Evolutionary conservation across 1,284 basidiomycete genomes (phyloP).

Genomic region (Uromyces viciae-fabae): DNA sequence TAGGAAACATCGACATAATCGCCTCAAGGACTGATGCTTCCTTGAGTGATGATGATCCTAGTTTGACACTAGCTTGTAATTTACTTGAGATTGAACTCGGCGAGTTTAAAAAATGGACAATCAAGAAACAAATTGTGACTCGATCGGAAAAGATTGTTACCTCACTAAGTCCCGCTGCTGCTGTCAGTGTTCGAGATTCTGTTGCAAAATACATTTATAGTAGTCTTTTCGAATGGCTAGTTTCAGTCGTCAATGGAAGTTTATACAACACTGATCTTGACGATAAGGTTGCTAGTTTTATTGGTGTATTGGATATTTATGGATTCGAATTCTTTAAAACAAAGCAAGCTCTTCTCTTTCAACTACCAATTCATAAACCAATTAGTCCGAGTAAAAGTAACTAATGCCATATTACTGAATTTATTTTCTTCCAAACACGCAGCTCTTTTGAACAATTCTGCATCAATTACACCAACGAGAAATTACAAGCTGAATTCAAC

Average conservation of each 20-base stretch:
- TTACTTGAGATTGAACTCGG: slow-evolving; percentile 82
- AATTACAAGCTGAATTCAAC: slow-evolving; percentile 58
- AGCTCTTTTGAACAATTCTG: slow-evolving; percentile 99
- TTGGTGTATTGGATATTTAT: slow-evolving; percentile 84
- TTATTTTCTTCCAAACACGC: slow-evolving; percentile 14
- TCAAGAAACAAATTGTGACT: slow-evolving; percentile 95
- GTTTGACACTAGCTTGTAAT: slow-evolving; percentile 74
- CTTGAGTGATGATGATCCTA: slow-evolving; percentile 78
- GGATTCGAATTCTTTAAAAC: slow-evolving; percentile 55
- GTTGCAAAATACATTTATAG: slow-evolving; percentile 99
- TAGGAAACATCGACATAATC: slow-evolving; percentile 90
- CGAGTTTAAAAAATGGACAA: slow-evolving; percentile 99
- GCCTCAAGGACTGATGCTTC: slow-evolving; percentile 75
- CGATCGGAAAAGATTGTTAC: slow-evolving; percentile 94
- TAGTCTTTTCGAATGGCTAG: slow-evolving; percentile 97
- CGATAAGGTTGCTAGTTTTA: slow-evolving; percentile 88
- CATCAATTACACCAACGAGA: slow-evolving; percentile 99
- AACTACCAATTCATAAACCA: not conserved
- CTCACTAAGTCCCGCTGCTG: slow-evolving; percentile 76
- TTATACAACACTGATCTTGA: slow-evolving; percentile 85
- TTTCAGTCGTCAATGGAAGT: slow-evolving; percentile 93
- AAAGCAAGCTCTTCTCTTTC: slow-evolving; percentile 20
- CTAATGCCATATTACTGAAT: not conserved
- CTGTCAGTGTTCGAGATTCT: slow-evolving; percentile 90
- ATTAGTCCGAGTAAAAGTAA: not conserved